Conservation (phyloP, 257 asterid genomes). For the Galeopsis tetrahit region DNA sequence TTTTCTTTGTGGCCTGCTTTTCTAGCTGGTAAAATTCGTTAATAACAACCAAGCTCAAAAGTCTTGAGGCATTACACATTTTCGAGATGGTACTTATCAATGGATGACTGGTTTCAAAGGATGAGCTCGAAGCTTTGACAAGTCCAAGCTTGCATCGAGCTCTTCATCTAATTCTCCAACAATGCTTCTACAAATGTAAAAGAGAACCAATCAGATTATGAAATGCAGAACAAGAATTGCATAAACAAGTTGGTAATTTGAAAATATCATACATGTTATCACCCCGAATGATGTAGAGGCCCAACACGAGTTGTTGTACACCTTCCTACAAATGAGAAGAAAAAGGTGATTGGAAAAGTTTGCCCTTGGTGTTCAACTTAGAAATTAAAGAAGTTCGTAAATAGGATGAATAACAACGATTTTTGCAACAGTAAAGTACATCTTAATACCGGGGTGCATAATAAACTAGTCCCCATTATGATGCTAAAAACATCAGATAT, state of each 20-base stretch:
- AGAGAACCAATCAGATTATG: not conserved
- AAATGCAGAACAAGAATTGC: slow-evolving; percentile 5
- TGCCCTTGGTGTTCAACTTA: not conserved
- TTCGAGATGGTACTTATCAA: slow-evolving; percentile 40
- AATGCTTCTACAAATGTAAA: slow-evolving; percentile 63
- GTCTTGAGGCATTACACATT: slow-evolving; percentile 28
- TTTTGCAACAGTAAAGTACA: not conserved
- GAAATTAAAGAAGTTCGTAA: not conserved
- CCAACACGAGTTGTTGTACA: slow-evolving; percentile 95
- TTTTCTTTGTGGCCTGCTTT: not conserved
- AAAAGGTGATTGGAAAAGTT: not conserved
- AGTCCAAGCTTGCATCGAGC: slow-evolving; percentile 86
- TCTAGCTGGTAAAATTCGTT: slow-evolving; percentile 20
- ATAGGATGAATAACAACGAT: not conserved
- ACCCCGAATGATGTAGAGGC: slow-evolving; percentile 97
- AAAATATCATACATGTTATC: slow-evolving; percentile 80
- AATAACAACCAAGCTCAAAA: slow-evolving; percentile 35
- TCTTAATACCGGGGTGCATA: not conserved
- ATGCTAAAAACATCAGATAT: not conserved
- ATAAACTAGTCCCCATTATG: slow-evolving; percentile 9
- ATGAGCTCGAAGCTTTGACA: slow-evolving; percentile 89
- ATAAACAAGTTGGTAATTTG: not conserved
- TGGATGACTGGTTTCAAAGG: slow-evolving; percentile 95
- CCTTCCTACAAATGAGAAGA: slow-evolving; percentile 72
- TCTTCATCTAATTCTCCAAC: slow-evolving; percentile 97